Conservation (phyloP, 1,284 basidiomycete genomes). For the Malassezia yamatoensis region DNA sequence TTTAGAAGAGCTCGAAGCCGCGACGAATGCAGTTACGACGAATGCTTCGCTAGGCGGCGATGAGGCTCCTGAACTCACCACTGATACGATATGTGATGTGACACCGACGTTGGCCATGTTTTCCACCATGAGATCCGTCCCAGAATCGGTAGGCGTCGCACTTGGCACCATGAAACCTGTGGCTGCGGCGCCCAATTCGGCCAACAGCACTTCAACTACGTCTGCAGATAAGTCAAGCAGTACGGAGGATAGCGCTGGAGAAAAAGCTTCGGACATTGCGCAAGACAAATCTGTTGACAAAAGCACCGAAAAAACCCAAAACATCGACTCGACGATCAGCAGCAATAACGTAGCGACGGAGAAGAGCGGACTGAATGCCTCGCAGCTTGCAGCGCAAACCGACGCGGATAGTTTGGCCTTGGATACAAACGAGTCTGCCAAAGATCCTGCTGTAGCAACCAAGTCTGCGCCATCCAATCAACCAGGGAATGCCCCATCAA, state of each 20-base stretch:
- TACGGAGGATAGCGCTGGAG: no score
- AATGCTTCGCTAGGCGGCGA: constrained; percentile 22
- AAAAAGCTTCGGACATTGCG: background rate
- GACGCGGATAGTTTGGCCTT: constrained; percentile 16
- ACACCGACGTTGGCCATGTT: constrained; percentile 39
- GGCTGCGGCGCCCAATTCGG: background rate
- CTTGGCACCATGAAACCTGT: background rate
- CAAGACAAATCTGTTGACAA: constrained; percentile 2
- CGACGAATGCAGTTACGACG: background rate
- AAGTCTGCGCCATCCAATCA: background rate
- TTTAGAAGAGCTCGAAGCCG: constrained; percentile 11
- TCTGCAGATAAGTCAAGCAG: no score
- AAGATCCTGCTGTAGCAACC: no score
- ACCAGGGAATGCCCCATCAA: background rate
- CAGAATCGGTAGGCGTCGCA: constrained; percentile 16
- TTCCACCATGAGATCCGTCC: constrained; percentile 25
- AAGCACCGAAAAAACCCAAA: no score
- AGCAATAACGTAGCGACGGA: no score
- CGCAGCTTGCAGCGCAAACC: constrained; percentile 1
- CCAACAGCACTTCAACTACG: no score
- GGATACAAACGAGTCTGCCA: constrained; percentile 1
- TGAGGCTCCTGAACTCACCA: constrained; percentile 25
- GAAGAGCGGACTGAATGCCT: no score
- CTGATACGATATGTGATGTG: constrained; percentile 23
- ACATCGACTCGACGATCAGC: no score